These are phyloP conservation scores for Pseudopediastrum boryanum DNA, from an alignment of 139 green algal genomes.

Conservation along the genomic window DNA sequence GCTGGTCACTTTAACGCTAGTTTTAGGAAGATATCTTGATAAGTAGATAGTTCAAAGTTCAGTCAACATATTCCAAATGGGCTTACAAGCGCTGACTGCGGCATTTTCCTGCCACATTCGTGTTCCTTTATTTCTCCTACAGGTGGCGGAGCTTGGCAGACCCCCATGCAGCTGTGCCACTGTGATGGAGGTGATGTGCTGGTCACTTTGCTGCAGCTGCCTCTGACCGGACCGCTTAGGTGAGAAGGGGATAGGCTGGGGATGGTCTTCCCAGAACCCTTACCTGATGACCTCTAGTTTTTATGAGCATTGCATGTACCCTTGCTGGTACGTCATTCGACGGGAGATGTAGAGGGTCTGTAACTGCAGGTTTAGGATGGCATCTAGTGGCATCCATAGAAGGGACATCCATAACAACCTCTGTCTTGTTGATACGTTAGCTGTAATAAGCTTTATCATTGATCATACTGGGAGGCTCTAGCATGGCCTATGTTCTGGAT, in stretches of 20 bases:
- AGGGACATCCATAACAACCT: not conserved
- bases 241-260: not conserved
- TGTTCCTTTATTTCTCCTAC: not conserved
- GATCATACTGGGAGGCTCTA: too few relatives aligned
- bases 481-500: too few relatives aligned
- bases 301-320: not conserved
- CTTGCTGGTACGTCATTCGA: not conserved
- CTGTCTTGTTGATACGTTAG: too few relatives aligned
- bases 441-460: too few relatives aligned
- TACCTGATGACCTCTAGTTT: not conserved
- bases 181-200: not conserved
- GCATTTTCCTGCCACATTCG: not conserved
- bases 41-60: not conserved
- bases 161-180: conserved; percentile 24
- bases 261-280: not conserved
- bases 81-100: not conserved
- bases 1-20: not conserved
- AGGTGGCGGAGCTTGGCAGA: conserved; percentile 48
- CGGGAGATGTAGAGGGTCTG: not conserved
- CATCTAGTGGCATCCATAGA: not conserved
- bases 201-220: conserved; percentile 48
- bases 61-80: too few relatives aligned
- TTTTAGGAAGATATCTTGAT: not conserved
- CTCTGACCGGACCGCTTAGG: conserved; percentile 30
- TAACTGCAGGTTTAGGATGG: not conserved